phyloP scores from a whole-genome alignment of 2,329 filamentous ascomycete species.

The Cercospora zeina region DNA sequence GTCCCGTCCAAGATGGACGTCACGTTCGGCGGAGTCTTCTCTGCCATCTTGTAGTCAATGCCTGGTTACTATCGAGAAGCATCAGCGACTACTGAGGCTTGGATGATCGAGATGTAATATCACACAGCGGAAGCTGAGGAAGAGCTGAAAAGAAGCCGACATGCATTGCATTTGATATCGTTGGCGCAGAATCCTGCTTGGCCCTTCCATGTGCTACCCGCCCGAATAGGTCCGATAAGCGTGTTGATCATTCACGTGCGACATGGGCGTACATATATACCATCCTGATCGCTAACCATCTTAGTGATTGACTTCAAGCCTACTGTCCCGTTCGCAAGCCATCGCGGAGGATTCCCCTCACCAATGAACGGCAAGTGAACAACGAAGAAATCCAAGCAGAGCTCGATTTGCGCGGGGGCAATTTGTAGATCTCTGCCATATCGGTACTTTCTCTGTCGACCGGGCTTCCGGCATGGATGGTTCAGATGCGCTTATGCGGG shows the following conservation, averaged over 20 bases:
- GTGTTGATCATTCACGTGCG: neutral
- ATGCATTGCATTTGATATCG: neutral
- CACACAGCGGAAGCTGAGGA: neutral
- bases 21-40: conserved; percentile 13
- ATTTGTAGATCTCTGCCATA: neutral
- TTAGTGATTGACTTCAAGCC: neutral
- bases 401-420: neutral
- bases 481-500: neutral
- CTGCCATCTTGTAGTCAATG: neutral
- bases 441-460: neutral
- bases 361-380: neutral
- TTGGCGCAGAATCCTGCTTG: neutral
- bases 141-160: neutral
- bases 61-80: neutral
- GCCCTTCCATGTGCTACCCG: neutral
- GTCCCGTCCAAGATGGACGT: conserved; percentile 27
- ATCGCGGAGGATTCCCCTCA: neutral
- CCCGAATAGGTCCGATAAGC: neutral
- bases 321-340: neutral
- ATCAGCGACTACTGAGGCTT: neutral
- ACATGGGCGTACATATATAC: neutral
- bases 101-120: neutral
- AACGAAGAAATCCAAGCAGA: neutral
- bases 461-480: neutral
- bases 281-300: neutral